Evolutionary conservation across 345 rosid genomes (phyloP).

Genomic region (Noccaea bulbosa): DNA sequence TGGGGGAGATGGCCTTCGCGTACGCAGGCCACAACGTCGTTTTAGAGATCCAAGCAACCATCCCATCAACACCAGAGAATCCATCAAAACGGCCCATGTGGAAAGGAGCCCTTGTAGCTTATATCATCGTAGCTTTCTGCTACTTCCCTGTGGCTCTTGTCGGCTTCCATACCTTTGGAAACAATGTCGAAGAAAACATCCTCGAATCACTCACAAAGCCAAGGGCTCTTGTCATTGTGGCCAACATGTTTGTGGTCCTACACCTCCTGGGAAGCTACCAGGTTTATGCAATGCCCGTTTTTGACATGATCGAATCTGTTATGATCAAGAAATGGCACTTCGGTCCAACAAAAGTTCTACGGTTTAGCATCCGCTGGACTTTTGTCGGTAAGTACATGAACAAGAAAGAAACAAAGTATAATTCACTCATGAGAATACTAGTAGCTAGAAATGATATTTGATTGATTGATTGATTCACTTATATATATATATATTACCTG

Average conservation of each 20-base stretch:
- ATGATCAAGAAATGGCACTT: constrained; percentile 59
- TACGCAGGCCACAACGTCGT: constrained; percentile 90
- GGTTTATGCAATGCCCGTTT: constrained; percentile 73
- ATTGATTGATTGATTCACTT: too few relatives aligned
- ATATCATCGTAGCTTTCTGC: constrained; percentile 72
- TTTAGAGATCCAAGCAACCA: constrained; percentile 85
- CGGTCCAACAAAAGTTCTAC: constrained; percentile 45
- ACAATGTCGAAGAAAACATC: constrained; percentile 57
- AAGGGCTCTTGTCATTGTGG: constrained; percentile 58
- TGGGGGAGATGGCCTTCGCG: constrained; percentile 78
- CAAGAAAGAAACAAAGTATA: too few relatives aligned
- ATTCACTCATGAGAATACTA: too few relatives aligned
- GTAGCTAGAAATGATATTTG: too few relatives aligned
- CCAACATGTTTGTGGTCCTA: constrained; percentile 76
- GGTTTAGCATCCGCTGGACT: constrained; percentile 48
- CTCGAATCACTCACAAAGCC: constrained; percentile 59
- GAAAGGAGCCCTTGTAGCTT: constrained; percentile 74
- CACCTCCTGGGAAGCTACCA: constrained; percentile 89
- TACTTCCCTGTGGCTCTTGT: constrained; percentile 79
- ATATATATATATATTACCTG: too few relatives aligned
- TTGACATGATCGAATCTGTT: constrained; percentile 68
- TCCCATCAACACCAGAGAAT: constrained; percentile 81
- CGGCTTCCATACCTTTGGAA: constrained; percentile 63
- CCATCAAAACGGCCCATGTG: constrained; percentile 86
- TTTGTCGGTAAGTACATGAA: constrained; percentile 55